These are phyloP conservation scores for Claviceps purpurea DNA, from an alignment of 2,329 filamentous ascomycete genomes.

Conservation along the genomic window DNA sequence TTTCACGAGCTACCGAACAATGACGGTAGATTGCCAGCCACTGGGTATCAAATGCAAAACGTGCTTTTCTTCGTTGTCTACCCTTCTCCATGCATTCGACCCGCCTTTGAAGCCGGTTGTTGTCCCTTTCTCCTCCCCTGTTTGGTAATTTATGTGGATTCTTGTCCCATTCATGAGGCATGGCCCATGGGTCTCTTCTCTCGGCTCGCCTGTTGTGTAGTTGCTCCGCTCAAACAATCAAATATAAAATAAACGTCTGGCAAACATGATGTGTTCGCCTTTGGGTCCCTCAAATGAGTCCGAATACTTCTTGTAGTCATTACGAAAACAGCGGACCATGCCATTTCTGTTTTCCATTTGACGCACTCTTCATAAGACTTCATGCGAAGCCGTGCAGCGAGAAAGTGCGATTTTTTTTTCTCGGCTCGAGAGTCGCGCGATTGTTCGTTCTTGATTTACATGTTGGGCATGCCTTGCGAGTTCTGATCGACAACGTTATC, in stretches of 20 bases:
- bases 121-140: background rate
- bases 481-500: conserved; percentile 58
- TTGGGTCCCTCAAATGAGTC: background rate
- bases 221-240: background rate
- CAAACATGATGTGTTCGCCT: background rate
- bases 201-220: background rate
- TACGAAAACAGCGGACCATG: conserved; percentile 1
- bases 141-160: background rate
- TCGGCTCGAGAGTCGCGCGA: background rate
- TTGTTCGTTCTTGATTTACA: conserved; percentile 15
- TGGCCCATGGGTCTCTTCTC: background rate
- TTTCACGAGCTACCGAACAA: background rate
- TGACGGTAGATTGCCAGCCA: conserved; percentile 1
- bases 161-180: background rate
- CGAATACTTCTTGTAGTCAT: background rate
- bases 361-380: background rate
- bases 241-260: background rate
- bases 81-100: background rate
- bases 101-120: background rate
- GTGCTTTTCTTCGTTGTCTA: background rate
- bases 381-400: conserved; percentile 4
- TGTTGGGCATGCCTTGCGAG: conserved; percentile 20
- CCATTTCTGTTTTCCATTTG: background rate
- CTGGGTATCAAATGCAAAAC: conserved; percentile 1
- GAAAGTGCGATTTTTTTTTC: background rate